Conservation (phyloP, 257 asterid species). For the Plantago elongata region DNA sequence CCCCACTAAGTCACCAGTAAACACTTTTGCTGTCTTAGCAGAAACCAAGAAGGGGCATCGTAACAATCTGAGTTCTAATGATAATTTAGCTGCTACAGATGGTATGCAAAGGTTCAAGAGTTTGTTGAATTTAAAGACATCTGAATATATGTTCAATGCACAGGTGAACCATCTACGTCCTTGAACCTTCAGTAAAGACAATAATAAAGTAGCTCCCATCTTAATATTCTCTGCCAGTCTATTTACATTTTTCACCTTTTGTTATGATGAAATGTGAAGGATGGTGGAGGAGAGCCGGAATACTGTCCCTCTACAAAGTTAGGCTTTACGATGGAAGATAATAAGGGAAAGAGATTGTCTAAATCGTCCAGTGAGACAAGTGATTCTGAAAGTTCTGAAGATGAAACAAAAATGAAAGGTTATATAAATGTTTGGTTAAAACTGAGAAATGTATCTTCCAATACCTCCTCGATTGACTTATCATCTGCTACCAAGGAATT, state of each 20-base stretch:
- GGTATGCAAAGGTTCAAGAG: conserved; percentile 46
- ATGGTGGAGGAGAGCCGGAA: conserved; percentile 34
- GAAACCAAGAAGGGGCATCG: conserved; percentile 29
- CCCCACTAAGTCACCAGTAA: conserved; percentile 32
- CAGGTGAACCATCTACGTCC: conserved; percentile 53
- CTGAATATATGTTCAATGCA: conserved; percentile 32
- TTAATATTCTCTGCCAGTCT: conserved; percentile 6
- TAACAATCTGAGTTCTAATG: conserved; percentile 33
- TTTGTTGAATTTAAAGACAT: conserved; percentile 36
- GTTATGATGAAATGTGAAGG: conserved; percentile 41
- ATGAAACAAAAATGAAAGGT: conserved; percentile 54
- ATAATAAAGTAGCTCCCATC: conserved; percentile 15
- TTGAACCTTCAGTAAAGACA: conserved; percentile 21
- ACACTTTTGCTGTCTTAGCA: conserved; percentile 29
- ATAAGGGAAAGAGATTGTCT: conserved; percentile 33
- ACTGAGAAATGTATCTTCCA: not conserved
- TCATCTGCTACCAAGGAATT: not conserved
- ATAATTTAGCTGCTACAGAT: conserved; percentile 26
- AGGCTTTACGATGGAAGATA: conserved; percentile 35
- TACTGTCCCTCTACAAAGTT: conserved; percentile 32
- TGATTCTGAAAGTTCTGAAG: conserved; percentile 46
- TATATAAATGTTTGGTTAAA: conserved; percentile 15
- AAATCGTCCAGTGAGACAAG: conserved; percentile 37
- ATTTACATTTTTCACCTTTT: conserved; percentile 16
- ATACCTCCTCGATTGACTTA: conserved; percentile 12